Base-by-base conservation (phyloP, 73 alveolate genomes). In the Paramecium sexaurelia region DNA sequence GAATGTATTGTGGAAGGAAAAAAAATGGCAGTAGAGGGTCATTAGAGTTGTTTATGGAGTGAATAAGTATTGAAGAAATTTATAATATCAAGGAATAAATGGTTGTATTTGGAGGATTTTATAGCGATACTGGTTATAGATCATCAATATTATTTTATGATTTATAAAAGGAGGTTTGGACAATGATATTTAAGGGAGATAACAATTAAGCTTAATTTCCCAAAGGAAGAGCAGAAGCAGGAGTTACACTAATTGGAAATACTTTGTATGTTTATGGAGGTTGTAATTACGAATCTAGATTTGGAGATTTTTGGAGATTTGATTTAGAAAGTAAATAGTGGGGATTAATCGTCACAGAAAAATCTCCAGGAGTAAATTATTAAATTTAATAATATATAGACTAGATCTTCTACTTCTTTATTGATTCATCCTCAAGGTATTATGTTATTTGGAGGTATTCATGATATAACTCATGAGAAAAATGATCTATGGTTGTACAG, bases 221-320 rank as follows among this genome's bases (percentile, higher is more conserved):
- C 17, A 75, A 37, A 24, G 69, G 69, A 40, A 75, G 89, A 39
- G 89, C 89, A 11, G 67, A 37, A 37, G 67, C 89, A 39, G 89
- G 89, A 40, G 69, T 37, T 40, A 37, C 51, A 37, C 20, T 75
- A 40, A 43, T 75, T 8, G 89, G 89, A 75, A 75, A 75, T 7
- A 19, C 40, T 20, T 56, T 92, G 89, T 92, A 68, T 92, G 73
- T 92, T 8, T 92, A 84, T 92, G 95, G 95, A 40, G 95, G 95
- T 11, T 69, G 83, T 43, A 84, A 87, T 24, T 94, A 67, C 11
- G 93, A 87, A 26, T 20, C 55, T n/a, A 85, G 84, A 85, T 75
- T 57, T 43, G 92, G 92, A 19, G 95, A 89, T 67, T 87, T 92
- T 11, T 92, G 95, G 94, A 85, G 33, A 86, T 83, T 67, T 68